These are phyloP conservation scores for Metschnikowia reukaufii DNA, from an alignment of 805 yeast genomes.

Conservation along the genomic window DNA sequence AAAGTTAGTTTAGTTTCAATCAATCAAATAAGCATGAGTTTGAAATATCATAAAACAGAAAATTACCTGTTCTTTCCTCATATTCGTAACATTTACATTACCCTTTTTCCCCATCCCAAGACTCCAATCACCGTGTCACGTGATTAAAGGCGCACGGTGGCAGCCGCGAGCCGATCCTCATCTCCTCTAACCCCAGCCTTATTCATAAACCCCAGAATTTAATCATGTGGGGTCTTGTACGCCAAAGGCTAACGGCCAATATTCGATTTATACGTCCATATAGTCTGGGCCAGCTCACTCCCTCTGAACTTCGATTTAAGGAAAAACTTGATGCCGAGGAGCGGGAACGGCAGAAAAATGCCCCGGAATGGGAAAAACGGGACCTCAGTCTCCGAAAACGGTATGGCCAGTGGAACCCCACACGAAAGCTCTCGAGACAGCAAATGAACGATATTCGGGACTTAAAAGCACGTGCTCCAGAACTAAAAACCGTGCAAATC, in stretches of 20 bases:
- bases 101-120: no score
- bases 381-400: constrained; percentile 62
- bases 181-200: not conserved
- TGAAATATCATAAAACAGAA: no score
- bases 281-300: constrained; percentile 4
- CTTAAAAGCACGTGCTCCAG: constrained; percentile 58
- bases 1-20: no score
- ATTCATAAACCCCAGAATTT: no score
- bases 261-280: not conserved
- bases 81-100: no score
- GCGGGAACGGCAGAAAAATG: constrained; percentile 43
- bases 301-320: constrained; percentile 18
- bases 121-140: no score
- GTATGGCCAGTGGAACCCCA: constrained; percentile 68
- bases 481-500: constrained; percentile 56
- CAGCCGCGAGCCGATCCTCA: no score
- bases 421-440: constrained; percentile 62
- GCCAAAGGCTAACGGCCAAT: not conserved
- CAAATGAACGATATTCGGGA: constrained; percentile 64
- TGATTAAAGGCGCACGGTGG: no score
- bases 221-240: constrained; percentile 7
- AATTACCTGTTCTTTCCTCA: no score
- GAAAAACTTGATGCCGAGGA: constrained; percentile 18
- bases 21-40: no score
- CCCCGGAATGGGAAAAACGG: constrained; percentile 65